Base-by-base conservation (phyloP, 495 filamentous ascomycete genomes). In the Xylaria longipes region DNA sequence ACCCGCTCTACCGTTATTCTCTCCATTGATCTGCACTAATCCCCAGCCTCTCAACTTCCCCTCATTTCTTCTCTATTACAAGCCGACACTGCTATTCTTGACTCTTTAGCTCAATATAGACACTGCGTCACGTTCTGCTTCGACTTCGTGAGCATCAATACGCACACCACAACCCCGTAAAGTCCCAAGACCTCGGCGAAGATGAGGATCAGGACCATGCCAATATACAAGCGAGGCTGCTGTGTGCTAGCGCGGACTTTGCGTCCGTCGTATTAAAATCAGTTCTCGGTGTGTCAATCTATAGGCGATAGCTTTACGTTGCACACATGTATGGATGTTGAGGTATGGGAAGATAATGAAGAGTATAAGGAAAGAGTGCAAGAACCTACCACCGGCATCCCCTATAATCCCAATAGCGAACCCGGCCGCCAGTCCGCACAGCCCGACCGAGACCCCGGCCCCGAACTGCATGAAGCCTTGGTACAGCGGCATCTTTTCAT, bases 341-440 rank as follows among this genome's bases (percentile, higher is more conserved):
- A 2, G 25, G 27, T n/a, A 46, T 14, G 20, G 50, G 52, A 41
- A 57, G 56, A 33, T 12, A 8, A 11, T 2, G 2, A 41, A 41
- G 41, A 50, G 39, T 14, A 22, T 50, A 46, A 41, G 15, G 33
- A 5, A 31, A 14, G 67, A 45, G 39, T n/a, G 41, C 57, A 15
- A n/a, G 17, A 60, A 76, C 78, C 63, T 8, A 81, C 80, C 81
- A 61, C 95, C 95, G 63, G 90, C 89, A 82, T 98, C 96, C 58
- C 95, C 95, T 11, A 97, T 92, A 65, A 96, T 89, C 22, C 95
- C 95, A 79, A 98, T 97, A 0, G 94, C 89, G 80, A 97, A 97
- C n/a, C 95, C 94, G 9, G 93, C 91, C 22, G 89, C 91, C 50
- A 98, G 84, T 72, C 96, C 81, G 72, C 82, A 82, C 39, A 87